Percentiles rank a stretch among this genome's conserved stretches.
phyloP scores from a whole-genome alignment of 805 yeast genomes.

The Saccharomycopsis sp. region DNA sequence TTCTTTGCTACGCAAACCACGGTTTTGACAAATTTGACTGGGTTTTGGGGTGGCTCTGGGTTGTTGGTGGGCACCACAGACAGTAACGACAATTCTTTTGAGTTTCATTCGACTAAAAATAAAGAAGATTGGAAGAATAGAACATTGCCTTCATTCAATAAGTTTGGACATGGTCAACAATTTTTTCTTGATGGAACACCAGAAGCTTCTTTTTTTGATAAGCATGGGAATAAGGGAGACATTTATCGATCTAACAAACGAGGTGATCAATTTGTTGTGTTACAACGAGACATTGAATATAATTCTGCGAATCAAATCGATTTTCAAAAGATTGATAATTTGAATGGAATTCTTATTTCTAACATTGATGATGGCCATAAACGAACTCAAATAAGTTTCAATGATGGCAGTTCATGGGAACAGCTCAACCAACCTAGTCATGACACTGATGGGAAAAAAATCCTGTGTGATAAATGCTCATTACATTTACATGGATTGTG shows the following conservation, averaged over 20 bases:
- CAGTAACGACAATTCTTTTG: not conserved
- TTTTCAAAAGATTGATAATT: conserved; percentile 70
- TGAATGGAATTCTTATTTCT: conserved; percentile 80
- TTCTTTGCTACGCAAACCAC: conserved; percentile 11
- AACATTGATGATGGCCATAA: conserved; percentile 65
- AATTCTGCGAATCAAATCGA: conserved; percentile 70
- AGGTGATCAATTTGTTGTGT: conserved; percentile 74
- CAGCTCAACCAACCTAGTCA: conserved; percentile 58
- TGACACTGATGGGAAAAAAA: conserved; percentile 54
- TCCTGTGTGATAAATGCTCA: conserved; percentile 59
- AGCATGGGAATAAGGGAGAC: conserved; percentile 41
- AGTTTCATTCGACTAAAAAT: conserved; percentile 2
- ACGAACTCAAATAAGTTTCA: conserved; percentile 69
- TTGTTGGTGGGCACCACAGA: conserved; percentile 1
- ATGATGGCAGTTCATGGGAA: conserved; percentile 87
- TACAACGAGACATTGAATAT: conserved; percentile 69
- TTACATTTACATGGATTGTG: conserved; percentile 80
- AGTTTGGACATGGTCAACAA: not conserved
- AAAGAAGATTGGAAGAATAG: conserved; percentile 7
- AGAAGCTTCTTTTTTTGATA: conserved; percentile 2
- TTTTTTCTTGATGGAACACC: conserved; percentile 9
- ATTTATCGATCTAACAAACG: conserved; percentile 81
- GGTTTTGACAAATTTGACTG: not conserved
- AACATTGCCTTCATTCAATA: not conserved
- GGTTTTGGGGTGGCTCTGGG: conserved; percentile 10